A percentile compares a stretch with the other conserved stretches of the same genome.
Conservation (phyloP, 2,329 filamentous ascomycete species). For the Mycocentrospora acerina region DNA sequence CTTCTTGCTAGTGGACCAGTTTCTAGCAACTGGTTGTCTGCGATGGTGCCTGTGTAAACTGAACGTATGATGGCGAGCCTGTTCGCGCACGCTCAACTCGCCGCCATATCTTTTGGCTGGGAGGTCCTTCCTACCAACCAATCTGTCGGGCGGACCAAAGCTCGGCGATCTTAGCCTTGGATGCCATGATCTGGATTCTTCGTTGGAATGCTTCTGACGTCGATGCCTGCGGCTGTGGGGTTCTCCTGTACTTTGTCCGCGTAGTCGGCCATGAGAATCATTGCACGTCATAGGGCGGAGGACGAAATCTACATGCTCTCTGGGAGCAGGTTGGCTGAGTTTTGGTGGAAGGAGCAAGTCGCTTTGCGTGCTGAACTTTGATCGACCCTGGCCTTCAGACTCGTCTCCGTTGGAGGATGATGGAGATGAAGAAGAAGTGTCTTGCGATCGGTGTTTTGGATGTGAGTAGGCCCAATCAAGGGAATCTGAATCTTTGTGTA, state of each 20-base stretch:
- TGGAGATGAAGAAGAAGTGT: slow-evolving; percentile 9
- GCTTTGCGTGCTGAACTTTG: slow-evolving; percentile 18
- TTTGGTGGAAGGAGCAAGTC: slow-evolving; percentile 26
- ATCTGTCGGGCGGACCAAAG: slow-evolving; percentile 13
- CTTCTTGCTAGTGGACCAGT: slow-evolving; percentile 70
- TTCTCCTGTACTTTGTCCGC: slow-evolving; percentile 9
- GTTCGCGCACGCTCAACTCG: slow-evolving; percentile 24
- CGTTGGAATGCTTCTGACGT: slow-evolving; percentile 12
- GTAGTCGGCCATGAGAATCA: slow-evolving; percentile 27
- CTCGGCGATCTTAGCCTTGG: slow-evolving; percentile 10
- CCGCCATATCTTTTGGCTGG: slow-evolving; percentile 15
- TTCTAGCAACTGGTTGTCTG: slow-evolving; percentile 67
- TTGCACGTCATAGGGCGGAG: slow-evolving; percentile 27
- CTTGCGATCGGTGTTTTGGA: slow-evolving; percentile 1
- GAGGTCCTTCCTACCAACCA: slow-evolving; percentile 21
- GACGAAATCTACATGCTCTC: slow-evolving; percentile 35
- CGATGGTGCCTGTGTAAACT: slow-evolving; percentile 51
- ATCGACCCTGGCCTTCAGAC: slow-evolving; percentile 4
- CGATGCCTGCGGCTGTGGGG: slow-evolving; percentile 8
- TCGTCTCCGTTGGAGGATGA: slow-evolving; percentile 10
- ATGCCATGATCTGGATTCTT: slow-evolving; percentile 7
- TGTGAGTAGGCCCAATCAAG: slow-evolving; percentile 34
- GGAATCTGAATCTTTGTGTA: slow-evolving; percentile 16
- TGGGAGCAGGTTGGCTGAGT: slow-evolving; percentile 18
- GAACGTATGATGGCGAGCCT: slow-evolving; percentile 39